These are phyloP conservation scores for Xylariales sp. DNA, from an alignment of 2,329 filamentous ascomycete species.

Conservation along the genomic window DNA sequence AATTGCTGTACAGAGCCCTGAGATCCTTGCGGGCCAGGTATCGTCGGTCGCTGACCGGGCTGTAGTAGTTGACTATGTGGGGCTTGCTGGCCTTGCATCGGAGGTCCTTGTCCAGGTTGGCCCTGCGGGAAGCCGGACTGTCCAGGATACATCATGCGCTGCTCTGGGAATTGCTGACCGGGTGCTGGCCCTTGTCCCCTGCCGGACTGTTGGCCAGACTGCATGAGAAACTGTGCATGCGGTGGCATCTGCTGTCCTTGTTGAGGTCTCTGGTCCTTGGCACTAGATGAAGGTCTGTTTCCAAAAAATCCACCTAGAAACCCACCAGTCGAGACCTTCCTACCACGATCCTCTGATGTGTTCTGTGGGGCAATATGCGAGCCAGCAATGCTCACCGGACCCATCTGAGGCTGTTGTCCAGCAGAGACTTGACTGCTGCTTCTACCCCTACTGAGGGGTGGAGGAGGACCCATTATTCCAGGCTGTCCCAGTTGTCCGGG, in stretches of 20 bases:
- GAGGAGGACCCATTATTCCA: constrained; percentile 6
- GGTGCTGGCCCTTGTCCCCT: constrained; percentile 20
- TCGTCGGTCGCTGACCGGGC: background rate
- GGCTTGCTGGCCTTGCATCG: constrained; percentile 16
- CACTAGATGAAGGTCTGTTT: constrained; percentile 21
- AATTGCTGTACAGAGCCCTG: constrained; percentile 7
- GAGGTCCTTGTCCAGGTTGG: constrained; percentile 10
- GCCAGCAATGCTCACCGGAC: too few relatives aligned
- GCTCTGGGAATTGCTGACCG: constrained; percentile 18
- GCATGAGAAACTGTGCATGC: constrained; percentile 16
- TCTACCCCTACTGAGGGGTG: background rate
- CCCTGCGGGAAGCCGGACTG: constrained; percentile 6
- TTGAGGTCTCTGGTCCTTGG: constrained; percentile 18
- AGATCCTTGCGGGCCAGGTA: background rate
- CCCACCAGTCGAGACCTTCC: constrained; percentile 18
- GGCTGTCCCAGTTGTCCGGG: constrained; percentile 4
- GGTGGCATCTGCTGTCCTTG: constrained; percentile 5
- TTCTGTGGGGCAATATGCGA: too few relatives aligned
- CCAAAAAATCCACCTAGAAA: constrained; percentile 22
- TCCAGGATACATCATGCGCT: background rate
- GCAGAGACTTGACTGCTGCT: constrained; percentile 6
- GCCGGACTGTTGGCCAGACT: constrained; percentile 16
- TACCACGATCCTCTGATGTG: constrained; percentile 18
- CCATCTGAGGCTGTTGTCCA: too few relatives aligned
- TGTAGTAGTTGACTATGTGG: too few relatives aligned